These are phyloP conservation scores for Pseudogymnoascus sp. DNA, from an alignment of 2,329 filamentous ascomycete genomes.

Conservation along the genomic window DNA sequence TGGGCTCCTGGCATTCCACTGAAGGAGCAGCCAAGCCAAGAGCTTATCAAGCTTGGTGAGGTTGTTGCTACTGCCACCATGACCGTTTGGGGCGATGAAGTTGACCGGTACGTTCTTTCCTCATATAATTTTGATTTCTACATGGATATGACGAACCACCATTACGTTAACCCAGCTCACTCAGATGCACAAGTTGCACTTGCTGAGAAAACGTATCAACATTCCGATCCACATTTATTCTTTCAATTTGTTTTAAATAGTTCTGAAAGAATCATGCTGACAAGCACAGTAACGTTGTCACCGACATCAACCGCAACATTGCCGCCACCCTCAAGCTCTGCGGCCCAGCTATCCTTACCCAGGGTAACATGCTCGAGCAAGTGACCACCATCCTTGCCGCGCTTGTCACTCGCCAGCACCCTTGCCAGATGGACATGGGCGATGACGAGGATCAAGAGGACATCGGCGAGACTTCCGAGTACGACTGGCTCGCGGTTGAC, in stretches of 20 bases:
- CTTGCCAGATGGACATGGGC: slow-evolving; percentile 84
- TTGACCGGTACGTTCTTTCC: slow-evolving; percentile 70
- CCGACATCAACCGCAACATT: slow-evolving; percentile 90
- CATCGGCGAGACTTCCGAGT: slow-evolving; percentile 77
- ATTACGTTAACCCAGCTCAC: slow-evolving; percentile 99
- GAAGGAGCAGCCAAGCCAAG: slow-evolving; percentile 67
- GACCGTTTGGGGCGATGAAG: slow-evolving; percentile 79
- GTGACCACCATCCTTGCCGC: slow-evolving; percentile 66
- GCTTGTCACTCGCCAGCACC: slow-evolving; percentile 83
- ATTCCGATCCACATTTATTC: slow-evolving; percentile 33
- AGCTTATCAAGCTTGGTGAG: slow-evolving; percentile 77
- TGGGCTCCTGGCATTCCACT: slow-evolving; percentile 85
- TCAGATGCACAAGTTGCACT: slow-evolving; percentile 78
- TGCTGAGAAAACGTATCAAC: slow-evolving; percentile 78
- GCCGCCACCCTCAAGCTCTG: slow-evolving; percentile 85
- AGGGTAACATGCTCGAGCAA: slow-evolving; percentile 65
- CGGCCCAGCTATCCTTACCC: slow-evolving; percentile 74
- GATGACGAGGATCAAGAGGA: slow-evolving; percentile 70
- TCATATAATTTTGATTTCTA: slow-evolving; percentile 16
- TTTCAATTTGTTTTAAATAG: slow-evolving; percentile 11
- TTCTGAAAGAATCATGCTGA: slow-evolving; percentile 33
- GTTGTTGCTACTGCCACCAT: slow-evolving; percentile 79
- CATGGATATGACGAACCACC: slow-evolving; percentile 67
- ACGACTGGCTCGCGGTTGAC: slow-evolving; percentile 95
- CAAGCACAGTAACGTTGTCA: slow-evolving; percentile 65